Percentiles rank a stretch among this genome's conserved stretches.
Conservation (phyloP, 495 filamentous ascomycete species). For the Tuber melanosporum region DNA sequence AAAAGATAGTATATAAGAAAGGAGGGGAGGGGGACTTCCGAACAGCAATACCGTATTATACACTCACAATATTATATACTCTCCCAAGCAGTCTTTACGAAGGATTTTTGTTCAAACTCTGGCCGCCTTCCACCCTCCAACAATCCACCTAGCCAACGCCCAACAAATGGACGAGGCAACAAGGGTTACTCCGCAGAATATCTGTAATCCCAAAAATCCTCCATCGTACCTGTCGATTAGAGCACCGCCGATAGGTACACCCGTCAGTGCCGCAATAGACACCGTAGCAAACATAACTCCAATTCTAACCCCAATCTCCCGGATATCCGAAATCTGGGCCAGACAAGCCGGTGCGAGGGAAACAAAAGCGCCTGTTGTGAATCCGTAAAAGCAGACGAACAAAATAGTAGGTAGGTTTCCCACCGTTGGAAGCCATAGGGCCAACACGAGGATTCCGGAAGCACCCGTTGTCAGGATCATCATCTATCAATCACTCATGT, state of each 20-base stretch:
- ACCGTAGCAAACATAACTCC: constrained; percentile 60
- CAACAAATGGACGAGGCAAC: constrained; percentile 50
- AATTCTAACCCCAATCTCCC: constrained; percentile 66
- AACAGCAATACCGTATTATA: not conserved
- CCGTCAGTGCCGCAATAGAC: constrained; percentile 60
- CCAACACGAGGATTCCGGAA: constrained; percentile 59
- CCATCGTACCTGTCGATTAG: constrained; percentile 54
- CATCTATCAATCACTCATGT: not conserved
- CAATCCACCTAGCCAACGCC: constrained; percentile 45
- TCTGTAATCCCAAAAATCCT: constrained; percentile 54
- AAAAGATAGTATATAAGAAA: not conserved
- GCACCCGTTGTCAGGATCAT: constrained; percentile 58
- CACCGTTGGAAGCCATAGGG: constrained; percentile 60
- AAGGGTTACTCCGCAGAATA: constrained; percentile 62
- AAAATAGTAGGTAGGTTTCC: constrained; percentile 58
- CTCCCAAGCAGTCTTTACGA: not conserved
- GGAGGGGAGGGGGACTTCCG: not conserved
- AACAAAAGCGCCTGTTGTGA: constrained; percentile 66
- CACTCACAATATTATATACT: not conserved
- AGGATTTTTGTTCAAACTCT: constrained; percentile 28
- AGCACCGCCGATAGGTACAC: constrained; percentile 67
- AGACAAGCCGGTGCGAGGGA: constrained; percentile 57
- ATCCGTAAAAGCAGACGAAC: constrained; percentile 64
- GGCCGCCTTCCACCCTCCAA: constrained; percentile 46
- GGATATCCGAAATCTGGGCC: constrained; percentile 65